A percentile compares a stretch with the other conserved stretches of the same genome.
Conservation (phyloP, 257 asterid genomes). For the Ajuga chamaepitys region DNA sequence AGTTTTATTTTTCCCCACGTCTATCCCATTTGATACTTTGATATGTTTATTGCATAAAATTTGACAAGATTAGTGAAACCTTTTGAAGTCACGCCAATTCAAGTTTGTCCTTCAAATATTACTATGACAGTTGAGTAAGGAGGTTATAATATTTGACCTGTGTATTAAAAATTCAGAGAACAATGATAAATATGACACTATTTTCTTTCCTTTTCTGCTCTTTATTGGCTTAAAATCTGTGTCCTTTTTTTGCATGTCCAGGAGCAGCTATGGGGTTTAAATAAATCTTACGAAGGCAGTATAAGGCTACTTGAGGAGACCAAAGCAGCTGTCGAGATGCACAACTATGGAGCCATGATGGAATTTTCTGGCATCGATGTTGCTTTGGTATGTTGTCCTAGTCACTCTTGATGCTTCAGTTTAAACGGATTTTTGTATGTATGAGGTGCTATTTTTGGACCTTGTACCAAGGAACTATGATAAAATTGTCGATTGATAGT, state of each 20-base stretch:
- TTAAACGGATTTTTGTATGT: not conserved
- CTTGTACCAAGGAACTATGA: not conserved
- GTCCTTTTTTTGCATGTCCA: constrained; percentile 19
- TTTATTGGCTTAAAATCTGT: not conserved
- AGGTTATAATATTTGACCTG: not conserved
- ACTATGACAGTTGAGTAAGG: not conserved
- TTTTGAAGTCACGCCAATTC: not conserved
- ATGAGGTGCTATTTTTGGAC: not conserved
- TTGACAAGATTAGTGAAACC: not conserved
- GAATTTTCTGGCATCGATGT: constrained; percentile 69
- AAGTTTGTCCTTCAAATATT: not conserved
- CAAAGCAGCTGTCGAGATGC: constrained; percentile 87
- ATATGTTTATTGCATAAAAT: not conserved
- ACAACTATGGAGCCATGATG: constrained; percentile 74
- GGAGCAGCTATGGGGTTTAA: constrained; percentile 68
- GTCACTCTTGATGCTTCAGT: not conserved
- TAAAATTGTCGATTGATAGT: not conserved
- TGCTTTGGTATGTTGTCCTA: constrained; percentile 37
- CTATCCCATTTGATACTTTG: not conserved
- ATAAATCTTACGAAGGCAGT: constrained; percentile 52
- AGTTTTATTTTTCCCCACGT: not conserved
- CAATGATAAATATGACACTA: not conserved
- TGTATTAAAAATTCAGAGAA: not conserved
- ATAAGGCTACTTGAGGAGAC: constrained; percentile 67
- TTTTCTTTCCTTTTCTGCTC: not conserved